These are phyloP conservation scores for Trypanosoma avium DNA, from an alignment of 208 protist species.

Conservation along the genomic window DNA sequence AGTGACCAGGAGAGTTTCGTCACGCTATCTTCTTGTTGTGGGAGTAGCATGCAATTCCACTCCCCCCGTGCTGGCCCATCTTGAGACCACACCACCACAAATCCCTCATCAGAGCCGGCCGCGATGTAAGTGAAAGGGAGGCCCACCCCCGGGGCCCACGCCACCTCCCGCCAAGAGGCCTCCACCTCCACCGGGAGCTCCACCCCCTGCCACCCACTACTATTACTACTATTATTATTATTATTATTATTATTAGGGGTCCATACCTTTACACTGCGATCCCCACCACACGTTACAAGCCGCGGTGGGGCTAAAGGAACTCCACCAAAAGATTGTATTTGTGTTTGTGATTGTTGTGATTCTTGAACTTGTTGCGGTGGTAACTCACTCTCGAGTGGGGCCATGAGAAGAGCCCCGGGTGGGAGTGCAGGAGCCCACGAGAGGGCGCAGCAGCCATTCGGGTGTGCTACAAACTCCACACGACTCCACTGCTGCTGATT, in stretches of 20 bases:
- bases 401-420: slow-evolving; percentile 62
- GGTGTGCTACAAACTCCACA: slow-evolving; percentile 51
- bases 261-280: slow-evolving; percentile 60
- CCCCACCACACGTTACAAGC: slow-evolving; percentile 75
- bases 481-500: slow-evolving; percentile 62
- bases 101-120: slow-evolving; percentile 69
- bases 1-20: slow-evolving; percentile 85
- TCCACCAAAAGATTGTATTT: not conserved
- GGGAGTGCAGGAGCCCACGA: slow-evolving; percentile 73
- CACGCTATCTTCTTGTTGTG: slow-evolving; percentile 46
- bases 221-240: not conserved
- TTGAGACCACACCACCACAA: slow-evolving; percentile 78
- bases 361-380: too few species aligned
- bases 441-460: slow-evolving; percentile 47
- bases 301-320: slow-evolving; percentile 60
- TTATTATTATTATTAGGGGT: slow-evolving; percentile 34
- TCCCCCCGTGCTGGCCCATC: slow-evolving; percentile 47
- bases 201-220: slow-evolving; percentile 36
- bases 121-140: slow-evolving; percentile 85
- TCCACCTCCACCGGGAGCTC: slow-evolving; percentile 45
- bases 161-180: slow-evolving; percentile 57
- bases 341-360: too few species aligned
- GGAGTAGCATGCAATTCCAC: slow-evolving; percentile 48
- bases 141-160: slow-evolving; percentile 80
- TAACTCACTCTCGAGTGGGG: slow-evolving; percentile 54